phyloP scores from a whole-genome alignment of 805 yeast genomes.

The Metschnikowia henanensis region DNA sequence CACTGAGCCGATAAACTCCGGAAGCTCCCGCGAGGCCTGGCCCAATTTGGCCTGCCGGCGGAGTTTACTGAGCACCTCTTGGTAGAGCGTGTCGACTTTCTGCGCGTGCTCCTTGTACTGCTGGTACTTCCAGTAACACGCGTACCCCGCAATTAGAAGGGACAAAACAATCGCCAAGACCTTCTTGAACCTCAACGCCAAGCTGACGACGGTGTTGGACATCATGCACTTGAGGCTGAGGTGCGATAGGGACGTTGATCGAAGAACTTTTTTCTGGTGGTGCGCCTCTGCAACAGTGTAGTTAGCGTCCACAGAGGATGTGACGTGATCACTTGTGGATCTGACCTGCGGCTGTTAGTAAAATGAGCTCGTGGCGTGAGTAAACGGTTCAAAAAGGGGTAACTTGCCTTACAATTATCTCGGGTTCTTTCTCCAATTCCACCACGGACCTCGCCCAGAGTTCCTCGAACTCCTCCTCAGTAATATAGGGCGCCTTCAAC shows the following conservation, averaged over 20 bases:
- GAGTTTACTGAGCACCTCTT: slow-evolving; percentile 50
- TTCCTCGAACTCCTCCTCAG: slow-evolving; percentile 68
- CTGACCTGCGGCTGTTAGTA: slow-evolving; percentile 33
- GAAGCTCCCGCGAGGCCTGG: slow-evolving; percentile 25
- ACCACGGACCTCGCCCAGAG: slow-evolving; percentile 67
- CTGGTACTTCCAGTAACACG: slow-evolving; percentile 34
- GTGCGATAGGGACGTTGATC: slow-evolving; percentile 71
- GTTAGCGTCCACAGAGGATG: slow-evolving; percentile 34
- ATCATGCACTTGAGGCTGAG: slow-evolving; percentile 56
- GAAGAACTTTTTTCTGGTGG: slow-evolving; percentile 55
- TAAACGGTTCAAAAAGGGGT: slow-evolving; percentile 10
- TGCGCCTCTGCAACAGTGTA: slow-evolving; percentile 38
- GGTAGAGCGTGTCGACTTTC: slow-evolving; percentile 45
- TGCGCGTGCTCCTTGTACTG: slow-evolving; percentile 38
- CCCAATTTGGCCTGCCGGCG: slow-evolving; percentile 44
- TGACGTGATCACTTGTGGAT: slow-evolving; percentile 18
- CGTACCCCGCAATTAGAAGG: slow-evolving; percentile 17
- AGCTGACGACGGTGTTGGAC: slow-evolving; percentile 49
- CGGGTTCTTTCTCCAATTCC: slow-evolving; percentile 65
- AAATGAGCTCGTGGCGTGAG: background rate
- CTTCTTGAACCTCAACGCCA: slow-evolving; percentile 26
- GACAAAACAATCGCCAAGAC: slow-evolving; percentile 15
- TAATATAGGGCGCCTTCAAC: slow-evolving; percentile 47
- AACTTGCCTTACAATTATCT: slow-evolving; percentile 80
- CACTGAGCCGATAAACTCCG: slow-evolving; percentile 60